Evolutionary conservation across 352 stramenopile genomes (phyloP), one percentile per base, ranked within the genome.

Genomic region (Phytophthora hybrid): DNA sequence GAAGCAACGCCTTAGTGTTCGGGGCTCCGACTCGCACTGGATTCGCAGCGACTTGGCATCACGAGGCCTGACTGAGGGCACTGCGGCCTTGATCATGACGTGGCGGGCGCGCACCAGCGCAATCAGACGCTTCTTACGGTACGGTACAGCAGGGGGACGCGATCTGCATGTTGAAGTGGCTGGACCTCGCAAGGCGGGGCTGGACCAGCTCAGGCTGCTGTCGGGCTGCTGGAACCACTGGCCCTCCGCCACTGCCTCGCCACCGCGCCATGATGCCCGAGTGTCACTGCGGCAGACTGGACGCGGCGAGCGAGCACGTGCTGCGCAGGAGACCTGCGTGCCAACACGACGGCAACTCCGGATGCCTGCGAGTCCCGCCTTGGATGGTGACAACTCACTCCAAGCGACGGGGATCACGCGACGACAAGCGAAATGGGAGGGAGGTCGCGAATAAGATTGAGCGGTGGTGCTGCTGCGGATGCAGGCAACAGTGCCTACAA

Each of bases 401-500:
- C 34, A 41, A 69, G 37, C 52, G 52, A 69, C 62, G 62, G 62
- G 53, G 52, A 49, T 60, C 47, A 49, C 53, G 14, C 9, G 41
- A 49, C 53, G 62, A 62, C 52, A 46, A 69, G 52, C 62, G 62
- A 69, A 69, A 62, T 69, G 62, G 60, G 62, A 69, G 62, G 60
- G 62, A 69, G 62, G 54, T 46, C 54, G 19, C 31, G 53, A 62
- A 49, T 49, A n/a, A 49, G 41, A 49, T 49, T 49, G 13, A 49
- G 41, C 14, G 4, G 39, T 11, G 39, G 39, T 18, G 14, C 41
- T 49, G 41, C 41, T 49, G 41, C 5, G 14, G 1, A 1, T 49
- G 34, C 34, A 41, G 34, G 23, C 23, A 26, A 26, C 23, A 41
- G 34, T 14, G 34, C 8, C 34, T 11, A 10, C 32, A 37, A 41